Evolutionary conservation across 371 early-diverging fungal species (phyloP).

Genomic region (Batkoa obscura): DNA sequence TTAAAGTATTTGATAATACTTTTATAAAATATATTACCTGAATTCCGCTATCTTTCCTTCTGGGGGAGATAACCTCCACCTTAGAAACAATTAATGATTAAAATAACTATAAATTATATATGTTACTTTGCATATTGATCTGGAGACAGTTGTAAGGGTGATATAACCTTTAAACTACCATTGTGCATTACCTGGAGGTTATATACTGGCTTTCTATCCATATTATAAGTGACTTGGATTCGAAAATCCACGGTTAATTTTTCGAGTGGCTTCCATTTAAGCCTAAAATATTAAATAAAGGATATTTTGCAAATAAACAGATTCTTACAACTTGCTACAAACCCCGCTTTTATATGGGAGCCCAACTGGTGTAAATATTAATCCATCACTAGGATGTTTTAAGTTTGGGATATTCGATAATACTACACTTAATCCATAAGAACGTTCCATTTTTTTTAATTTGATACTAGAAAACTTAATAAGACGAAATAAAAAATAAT

Average conservation of each 20-base stretch:
- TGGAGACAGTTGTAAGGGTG: constrained; percentile 16
- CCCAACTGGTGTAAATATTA: constrained; percentile 65
- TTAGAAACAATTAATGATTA: constrained; percentile 7
- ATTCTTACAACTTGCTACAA: constrained; percentile 24
- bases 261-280: constrained; percentile 82
- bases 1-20: neutral
- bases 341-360: constrained; percentile 47
- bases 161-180: constrained; percentile 24
- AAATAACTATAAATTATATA: neutral
- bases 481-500: neutral
- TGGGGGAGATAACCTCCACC: constrained; percentile 36
- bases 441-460: constrained; percentile 30
- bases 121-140: neutral
- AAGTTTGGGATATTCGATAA: constrained; percentile 36
- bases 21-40: constrained; percentile 12
- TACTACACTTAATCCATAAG: constrained; percentile 25
- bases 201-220: constrained; percentile 38
- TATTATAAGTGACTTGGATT: constrained; percentile 25
- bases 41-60: constrained; percentile 37
- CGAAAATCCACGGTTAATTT: constrained; percentile 68
- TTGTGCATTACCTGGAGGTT: constrained; percentile 24
- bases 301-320: neutral
- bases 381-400: constrained; percentile 61
- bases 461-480: constrained; percentile 15
- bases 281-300: constrained; percentile 15